These are phyloP conservation scores for Pichia deserticola DNA, from an alignment of 805 yeast genomes.

Conservation along the genomic window DNA sequence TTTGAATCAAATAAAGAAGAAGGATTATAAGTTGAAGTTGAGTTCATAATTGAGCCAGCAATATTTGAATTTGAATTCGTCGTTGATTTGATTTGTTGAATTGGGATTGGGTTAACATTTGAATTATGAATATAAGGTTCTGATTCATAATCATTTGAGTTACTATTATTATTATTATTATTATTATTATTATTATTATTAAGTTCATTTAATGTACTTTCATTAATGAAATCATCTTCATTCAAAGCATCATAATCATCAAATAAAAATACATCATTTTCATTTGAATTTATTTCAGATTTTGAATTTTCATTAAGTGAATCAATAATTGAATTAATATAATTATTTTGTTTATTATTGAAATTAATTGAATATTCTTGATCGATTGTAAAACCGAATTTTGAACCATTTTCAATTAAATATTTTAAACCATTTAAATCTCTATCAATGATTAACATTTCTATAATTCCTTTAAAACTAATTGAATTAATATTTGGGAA, in stretches of 20 bases:
- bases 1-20: conserved; percentile 13
- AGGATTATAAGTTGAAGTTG: conserved; percentile 6
- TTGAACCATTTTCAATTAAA: conserved; percentile 22
- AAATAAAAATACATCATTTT: conserved; percentile 12
- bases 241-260: conserved; percentile 8
- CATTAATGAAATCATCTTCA: conserved; percentile 5
- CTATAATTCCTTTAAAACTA: conserved; percentile 35
- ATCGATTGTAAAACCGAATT: conserved; percentile 38
- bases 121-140: not conserved
- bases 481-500: conserved; percentile 39
- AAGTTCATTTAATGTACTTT: not conserved
- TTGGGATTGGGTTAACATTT: conserved; percentile 12
- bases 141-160: not conserved
- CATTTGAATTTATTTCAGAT: not conserved
- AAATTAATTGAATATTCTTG: conserved; percentile 33
- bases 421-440: conserved; percentile 28
- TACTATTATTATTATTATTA: not conserved
- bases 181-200: not conserved
- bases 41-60: conserved; percentile 8
- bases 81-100: conserved; percentile 2
- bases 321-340: conserved; percentile 8
- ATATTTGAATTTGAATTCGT: conserved; percentile 1
- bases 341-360: conserved; percentile 11
- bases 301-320: conserved; percentile 10
- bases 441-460: conserved; percentile 36